Conservation (phyloP, 1,284 basidiomycete genomes). For the Ustilago trichophora region DNA sequence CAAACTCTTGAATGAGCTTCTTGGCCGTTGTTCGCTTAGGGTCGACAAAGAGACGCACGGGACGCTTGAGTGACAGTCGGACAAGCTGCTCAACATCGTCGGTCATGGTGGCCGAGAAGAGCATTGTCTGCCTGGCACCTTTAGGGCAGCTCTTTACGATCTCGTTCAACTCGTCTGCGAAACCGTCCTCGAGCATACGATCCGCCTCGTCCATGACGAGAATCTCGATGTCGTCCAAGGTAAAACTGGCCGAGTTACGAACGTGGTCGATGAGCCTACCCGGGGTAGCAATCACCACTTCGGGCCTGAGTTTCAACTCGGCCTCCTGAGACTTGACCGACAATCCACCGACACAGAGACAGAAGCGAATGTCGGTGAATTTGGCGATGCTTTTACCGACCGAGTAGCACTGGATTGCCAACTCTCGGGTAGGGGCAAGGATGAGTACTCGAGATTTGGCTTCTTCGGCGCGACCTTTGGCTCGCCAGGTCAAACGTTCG, state of each 20-base stretch:
- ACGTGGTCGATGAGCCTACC: conserved; percentile 97
- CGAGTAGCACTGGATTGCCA: conserved; percentile 96
- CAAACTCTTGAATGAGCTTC: conserved; percentile 91
- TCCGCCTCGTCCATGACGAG: conserved; percentile 99
- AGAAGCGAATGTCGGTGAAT: conserved; percentile 87
- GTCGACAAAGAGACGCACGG: conserved; percentile 85
- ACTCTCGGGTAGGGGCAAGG: conserved; percentile 92
- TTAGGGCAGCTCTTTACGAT: conserved; percentile 89
- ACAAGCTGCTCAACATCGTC: conserved; percentile 92
- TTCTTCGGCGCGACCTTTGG: conserved; percentile 86
- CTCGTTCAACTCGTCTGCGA: conserved; percentile 93
- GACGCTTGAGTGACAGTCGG: conserved; percentile 88
- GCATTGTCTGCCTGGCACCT: conserved; percentile 70
- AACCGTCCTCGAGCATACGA: conserved; percentile 96
- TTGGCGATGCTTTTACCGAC: conserved; percentile 91
- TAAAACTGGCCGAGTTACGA: conserved; percentile 92
- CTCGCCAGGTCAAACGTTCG: conserved; percentile 85
- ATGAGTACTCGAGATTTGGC: conserved; percentile 93
- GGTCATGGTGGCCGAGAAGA: conserved; percentile 99
- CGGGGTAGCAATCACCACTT: conserved; percentile 97
- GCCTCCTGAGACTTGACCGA: conserved; percentile 96
- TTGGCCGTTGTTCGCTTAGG: conserved; percentile 87
- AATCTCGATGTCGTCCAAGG: conserved; percentile 93
- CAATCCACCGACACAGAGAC: conserved; percentile 94
- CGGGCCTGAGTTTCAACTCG: conserved; percentile 90